A percentile compares a stretch with the other conserved stretches of the same genome.
These are phyloP conservation scores for Heterotrichella gracilis DNA, from an alignment of 352 stramenopile genomes.

Conservation along the genomic window DNA sequence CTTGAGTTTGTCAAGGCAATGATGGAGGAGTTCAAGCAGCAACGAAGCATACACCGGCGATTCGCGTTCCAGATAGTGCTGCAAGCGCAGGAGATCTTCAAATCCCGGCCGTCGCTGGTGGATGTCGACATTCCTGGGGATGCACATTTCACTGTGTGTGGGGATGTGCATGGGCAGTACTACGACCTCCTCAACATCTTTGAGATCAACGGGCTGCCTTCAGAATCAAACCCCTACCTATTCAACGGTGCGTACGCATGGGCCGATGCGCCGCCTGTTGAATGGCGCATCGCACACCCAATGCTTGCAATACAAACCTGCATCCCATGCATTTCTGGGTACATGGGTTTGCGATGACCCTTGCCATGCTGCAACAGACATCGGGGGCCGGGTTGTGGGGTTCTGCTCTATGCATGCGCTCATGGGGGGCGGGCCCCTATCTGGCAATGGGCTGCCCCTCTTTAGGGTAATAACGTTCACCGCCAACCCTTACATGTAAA, in stretches of 20 bases:
- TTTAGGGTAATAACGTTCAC: too few species aligned
- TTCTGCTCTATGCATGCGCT: too few species aligned
- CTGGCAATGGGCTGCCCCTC: too few species aligned
- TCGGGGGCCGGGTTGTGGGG: too few species aligned
- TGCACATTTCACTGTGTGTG: slow-evolving; percentile 64
- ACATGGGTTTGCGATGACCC: background rate
- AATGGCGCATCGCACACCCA: too few species aligned
- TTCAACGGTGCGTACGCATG: too few species aligned
- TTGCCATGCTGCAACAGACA: too few species aligned
- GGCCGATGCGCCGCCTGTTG: too few species aligned
- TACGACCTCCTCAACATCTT: slow-evolving; percentile 99
- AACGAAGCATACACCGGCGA: slow-evolving; percentile 84
- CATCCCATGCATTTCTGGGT: too few species aligned
- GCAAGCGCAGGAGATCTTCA: slow-evolving; percentile 48
- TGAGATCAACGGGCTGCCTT: slow-evolving; percentile 71
- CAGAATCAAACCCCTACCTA: slow-evolving; percentile 69
- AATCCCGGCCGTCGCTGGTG: slow-evolving; percentile 50
- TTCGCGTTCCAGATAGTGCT: slow-evolving; percentile 78
- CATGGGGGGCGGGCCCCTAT: too few species aligned
- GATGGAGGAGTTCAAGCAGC: slow-evolving; percentile 68
- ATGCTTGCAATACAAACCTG: too few species aligned
- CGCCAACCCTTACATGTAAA: too few species aligned
- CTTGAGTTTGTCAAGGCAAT: slow-evolving; percentile 49
- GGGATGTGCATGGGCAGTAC: slow-evolving; percentile 95
- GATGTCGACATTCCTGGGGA: slow-evolving; percentile 32